Evolutionary conservation across 805 yeast genomes (phyloP).

Genomic region (Hanseniaspora thailandica): DNA sequence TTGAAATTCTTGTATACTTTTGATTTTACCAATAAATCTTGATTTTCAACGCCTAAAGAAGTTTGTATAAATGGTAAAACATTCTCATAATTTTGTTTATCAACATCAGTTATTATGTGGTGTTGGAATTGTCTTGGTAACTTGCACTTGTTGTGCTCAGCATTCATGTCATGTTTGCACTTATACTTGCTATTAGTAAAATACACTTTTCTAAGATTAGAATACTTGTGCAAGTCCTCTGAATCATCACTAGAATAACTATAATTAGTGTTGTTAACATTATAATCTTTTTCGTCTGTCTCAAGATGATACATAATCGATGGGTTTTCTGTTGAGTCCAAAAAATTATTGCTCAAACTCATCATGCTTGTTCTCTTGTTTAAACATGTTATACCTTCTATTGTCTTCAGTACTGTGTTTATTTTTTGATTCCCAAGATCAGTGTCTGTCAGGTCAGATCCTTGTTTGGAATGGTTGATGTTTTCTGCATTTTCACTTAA

Average conservation of each 20-base stretch:
- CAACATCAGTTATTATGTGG: conserved; percentile 18
- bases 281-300: background rate
- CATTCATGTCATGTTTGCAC: conserved; percentile 10
- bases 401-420: background rate
- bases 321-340: background rate
- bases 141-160: conserved; percentile 4
- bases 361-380: background rate
- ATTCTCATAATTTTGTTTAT: conserved; percentile 14
- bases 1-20: conserved; percentile 18
- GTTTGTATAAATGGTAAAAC: background rate
- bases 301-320: background rate
- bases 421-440: background rate
- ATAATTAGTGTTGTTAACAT: background rate
- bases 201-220: background rate
- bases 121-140: conserved; percentile 21
- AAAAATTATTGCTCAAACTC: background rate
- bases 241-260: background rate
- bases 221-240: background rate
- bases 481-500: background rate
- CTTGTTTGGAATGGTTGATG: background rate
- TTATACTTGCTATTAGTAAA: conserved; percentile 6
- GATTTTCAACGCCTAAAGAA: background rate
- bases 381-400: background rate
- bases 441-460: background rate
- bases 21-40: conserved; percentile 10